Evolutionary conservation across 2,329 filamentous ascomycete genomes (phyloP).

Genomic region (Penicillium sp.): DNA sequence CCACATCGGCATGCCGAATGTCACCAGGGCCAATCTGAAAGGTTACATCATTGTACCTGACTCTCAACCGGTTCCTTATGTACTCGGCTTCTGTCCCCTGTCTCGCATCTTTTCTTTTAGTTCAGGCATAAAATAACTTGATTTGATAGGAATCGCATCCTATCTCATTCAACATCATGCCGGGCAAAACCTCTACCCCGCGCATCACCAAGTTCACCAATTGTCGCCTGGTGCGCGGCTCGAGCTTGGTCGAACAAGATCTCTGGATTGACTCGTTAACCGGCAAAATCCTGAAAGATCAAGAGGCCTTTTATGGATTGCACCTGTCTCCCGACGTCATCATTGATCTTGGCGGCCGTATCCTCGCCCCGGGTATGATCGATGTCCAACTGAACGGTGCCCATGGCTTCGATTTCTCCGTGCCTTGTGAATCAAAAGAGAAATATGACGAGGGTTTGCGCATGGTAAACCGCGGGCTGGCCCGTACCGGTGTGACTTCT

Average conservation of each 20-base stretch:
- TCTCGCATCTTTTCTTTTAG: conserved; percentile 6
- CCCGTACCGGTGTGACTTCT: conserved; percentile 78
- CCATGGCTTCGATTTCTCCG: conserved; percentile 88
- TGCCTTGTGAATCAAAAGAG: conserved; percentile 61
- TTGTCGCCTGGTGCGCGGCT: conserved; percentile 69
- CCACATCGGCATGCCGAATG: conserved; percentile 26
- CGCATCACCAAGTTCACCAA: conserved; percentile 84
- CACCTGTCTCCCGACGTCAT: conserved; percentile 62
- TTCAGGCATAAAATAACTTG: not conserved
- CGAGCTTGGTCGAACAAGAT: conserved; percentile 67
- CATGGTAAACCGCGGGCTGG: conserved; percentile 66
- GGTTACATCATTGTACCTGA: conserved; percentile 21
- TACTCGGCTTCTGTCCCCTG: not conserved
- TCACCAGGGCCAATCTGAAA: conserved; percentile 11
- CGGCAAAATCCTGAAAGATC: conserved; percentile 74
- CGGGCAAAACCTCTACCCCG: conserved; percentile 34
- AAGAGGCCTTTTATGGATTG: conserved; percentile 53
- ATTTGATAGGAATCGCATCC: not conserved
- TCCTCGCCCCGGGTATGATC: conserved; percentile 80
- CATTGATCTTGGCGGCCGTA: conserved; percentile 76
- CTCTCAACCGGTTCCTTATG: conserved; percentile 2
- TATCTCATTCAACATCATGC: conserved; percentile 31
- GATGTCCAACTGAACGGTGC: conserved; percentile 90
- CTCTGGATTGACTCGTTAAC: conserved; percentile 82
- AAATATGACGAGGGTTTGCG: conserved; percentile 70